phyloP scores from a whole-genome alignment of 176 grass and related monocot genomes.

The Triticum timopheevii region DNA sequence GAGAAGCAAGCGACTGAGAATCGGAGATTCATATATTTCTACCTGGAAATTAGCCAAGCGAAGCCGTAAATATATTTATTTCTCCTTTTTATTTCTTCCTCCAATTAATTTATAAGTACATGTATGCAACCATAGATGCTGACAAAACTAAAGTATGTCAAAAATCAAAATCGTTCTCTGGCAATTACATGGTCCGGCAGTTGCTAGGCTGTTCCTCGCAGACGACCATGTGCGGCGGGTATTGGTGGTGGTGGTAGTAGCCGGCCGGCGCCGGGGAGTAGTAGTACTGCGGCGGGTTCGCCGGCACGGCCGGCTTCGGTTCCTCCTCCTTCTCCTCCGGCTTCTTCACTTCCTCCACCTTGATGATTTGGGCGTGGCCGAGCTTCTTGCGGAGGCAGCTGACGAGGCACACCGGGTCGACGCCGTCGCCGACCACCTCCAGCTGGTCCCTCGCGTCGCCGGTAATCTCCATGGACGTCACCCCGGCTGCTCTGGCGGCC shows the following conservation, averaged over 20 bases:
- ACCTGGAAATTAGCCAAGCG: neutral
- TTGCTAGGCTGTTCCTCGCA: neutral
- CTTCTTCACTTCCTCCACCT: slow-evolving; percentile 58
- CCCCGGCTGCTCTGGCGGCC: slow-evolving; percentile 29
- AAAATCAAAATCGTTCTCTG: neutral
- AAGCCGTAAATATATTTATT: no score
- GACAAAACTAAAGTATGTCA: neutral
- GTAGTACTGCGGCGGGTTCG: neutral
- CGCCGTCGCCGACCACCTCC: slow-evolving; percentile 51
- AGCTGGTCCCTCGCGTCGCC: slow-evolving; percentile 50
- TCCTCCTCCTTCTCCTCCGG: slow-evolving; percentile 5
- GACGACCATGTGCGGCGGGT: slow-evolving; percentile 13
- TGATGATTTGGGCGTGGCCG: slow-evolving; percentile 36
- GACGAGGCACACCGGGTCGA: slow-evolving; percentile 52
- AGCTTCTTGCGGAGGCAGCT: slow-evolving; percentile 52
- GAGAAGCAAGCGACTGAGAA: neutral
- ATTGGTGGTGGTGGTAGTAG: neutral
- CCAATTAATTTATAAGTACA: no score
- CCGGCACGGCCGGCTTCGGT: neutral
- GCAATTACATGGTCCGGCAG: slow-evolving; percentile 43
- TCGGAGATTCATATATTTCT: no score
- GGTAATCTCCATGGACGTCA: slow-evolving; percentile 36
- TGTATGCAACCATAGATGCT: no score
- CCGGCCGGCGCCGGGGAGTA: slow-evolving; percentile 16
- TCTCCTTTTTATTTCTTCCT: no score